Conservation (phyloP, 257 asterid species). For the Oldenlandia corymbosa region DNA sequence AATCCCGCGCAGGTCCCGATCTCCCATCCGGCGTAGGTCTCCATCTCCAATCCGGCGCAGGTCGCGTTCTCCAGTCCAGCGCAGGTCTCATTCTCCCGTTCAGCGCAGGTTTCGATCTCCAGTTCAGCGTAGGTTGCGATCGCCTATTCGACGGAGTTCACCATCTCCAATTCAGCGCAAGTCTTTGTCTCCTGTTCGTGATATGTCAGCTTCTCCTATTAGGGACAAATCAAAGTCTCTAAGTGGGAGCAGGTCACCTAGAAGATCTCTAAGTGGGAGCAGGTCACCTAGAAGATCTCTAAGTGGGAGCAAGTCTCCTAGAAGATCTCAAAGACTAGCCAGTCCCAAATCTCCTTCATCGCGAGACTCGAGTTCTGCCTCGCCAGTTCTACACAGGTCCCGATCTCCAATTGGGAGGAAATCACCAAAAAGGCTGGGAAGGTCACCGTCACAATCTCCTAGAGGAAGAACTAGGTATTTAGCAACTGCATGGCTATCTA, state of each 20-base stretch:
- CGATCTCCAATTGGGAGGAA: constrained; percentile 48
- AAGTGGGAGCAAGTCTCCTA: constrained; percentile 21
- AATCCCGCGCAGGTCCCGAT: constrained; percentile 29
- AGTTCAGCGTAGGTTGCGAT: background rate
- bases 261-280: constrained; percentile 21
- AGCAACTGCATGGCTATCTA: background rate
- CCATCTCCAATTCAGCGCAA: constrained; percentile 12
- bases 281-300: constrained; percentile 23
- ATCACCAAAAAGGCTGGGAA: constrained; percentile 32
- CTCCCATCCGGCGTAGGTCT: constrained; percentile 40
- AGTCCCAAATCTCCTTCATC: constrained; percentile 40
- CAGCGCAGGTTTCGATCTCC: constrained; percentile 19
- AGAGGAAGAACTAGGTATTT: constrained; percentile 61
- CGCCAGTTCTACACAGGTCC: constrained; percentile 39
- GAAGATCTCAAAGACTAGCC: constrained; percentile 46
- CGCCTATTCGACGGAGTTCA: constrained; percentile 14
- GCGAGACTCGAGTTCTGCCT: constrained; percentile 50
- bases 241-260: constrained; percentile 18
- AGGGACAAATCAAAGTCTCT: constrained; percentile 33
- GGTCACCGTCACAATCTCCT: constrained; percentile 54
- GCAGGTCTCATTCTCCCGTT: constrained; percentile 20
- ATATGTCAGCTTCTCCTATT: background rate
- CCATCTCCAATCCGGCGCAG: constrained; percentile 46
- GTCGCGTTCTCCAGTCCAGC: constrained; percentile 26
- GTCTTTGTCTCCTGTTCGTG: background rate